Conservation (phyloP, 2,329 filamentous ascomycete species). For the Colletotrichum phormii region DNA sequence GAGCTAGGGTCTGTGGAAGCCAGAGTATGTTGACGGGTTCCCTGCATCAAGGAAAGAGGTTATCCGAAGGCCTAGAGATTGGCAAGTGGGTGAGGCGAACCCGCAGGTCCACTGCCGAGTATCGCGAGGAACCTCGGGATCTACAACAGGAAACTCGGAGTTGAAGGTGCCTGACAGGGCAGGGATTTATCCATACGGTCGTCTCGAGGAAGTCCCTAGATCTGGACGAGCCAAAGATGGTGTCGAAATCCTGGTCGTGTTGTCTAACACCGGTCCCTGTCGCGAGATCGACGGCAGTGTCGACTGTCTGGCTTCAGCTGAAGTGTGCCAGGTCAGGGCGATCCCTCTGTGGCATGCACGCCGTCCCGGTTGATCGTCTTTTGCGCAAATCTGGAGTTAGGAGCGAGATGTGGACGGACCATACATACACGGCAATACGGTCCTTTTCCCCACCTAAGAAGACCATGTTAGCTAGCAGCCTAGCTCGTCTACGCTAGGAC, state of each 20-base stretch:
- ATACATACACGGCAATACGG: not conserved
- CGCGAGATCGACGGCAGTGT: slow-evolving; percentile 20
- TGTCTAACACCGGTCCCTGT: slow-evolving; percentile 9
- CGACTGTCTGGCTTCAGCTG: slow-evolving; percentile 12
- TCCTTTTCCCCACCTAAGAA: not conserved
- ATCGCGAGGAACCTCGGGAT: slow-evolving; percentile 8
- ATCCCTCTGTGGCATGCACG: slow-evolving; percentile 14
- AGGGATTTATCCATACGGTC: not conserved
- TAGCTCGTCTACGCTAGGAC: slow-evolving; percentile 5
- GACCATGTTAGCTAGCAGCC: not conserved
- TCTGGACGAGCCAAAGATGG: not conserved
- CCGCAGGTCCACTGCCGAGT: slow-evolving; percentile 13
- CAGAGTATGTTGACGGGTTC: slow-evolving; percentile 9
- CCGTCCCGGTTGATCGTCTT: slow-evolving; percentile 10
- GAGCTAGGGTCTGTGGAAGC: slow-evolving; percentile 9
- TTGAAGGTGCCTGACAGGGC: slow-evolving; percentile 11
- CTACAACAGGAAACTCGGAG: slow-evolving; percentile 28
- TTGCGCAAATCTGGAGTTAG: not conserved
- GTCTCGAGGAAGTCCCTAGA: not conserved
- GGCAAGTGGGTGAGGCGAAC: not conserved
- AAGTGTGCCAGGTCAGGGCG: slow-evolving; percentile 8
- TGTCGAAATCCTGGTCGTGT: not conserved
- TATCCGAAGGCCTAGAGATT: slow-evolving; percentile 17
- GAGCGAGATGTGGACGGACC: not conserved
- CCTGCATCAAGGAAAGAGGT: slow-evolving; percentile 25